Conservation (phyloP, 345 rosid species). For the Sapria himalayana region DNA sequence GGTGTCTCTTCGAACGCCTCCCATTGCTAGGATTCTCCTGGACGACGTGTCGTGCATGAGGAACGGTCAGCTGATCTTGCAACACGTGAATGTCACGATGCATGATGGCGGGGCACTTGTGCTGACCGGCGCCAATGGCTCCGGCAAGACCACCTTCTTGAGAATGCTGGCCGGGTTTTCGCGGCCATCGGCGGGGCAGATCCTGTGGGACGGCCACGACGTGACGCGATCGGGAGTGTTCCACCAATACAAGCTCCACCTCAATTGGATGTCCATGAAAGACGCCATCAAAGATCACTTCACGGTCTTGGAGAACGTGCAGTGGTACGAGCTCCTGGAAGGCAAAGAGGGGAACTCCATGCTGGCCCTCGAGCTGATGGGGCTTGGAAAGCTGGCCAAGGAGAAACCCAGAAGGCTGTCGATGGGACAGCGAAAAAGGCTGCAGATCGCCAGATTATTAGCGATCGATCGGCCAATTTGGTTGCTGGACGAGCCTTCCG, state of each 20-base stretch:
- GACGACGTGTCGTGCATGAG: slow-evolving; percentile 89
- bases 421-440: slow-evolving; percentile 79
- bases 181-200: slow-evolving; percentile 63
- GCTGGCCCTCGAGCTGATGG: slow-evolving; percentile 76
- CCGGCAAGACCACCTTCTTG: slow-evolving; percentile 61
- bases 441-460: slow-evolving; percentile 64
- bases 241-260: slow-evolving; percentile 81
- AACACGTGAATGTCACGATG: slow-evolving; percentile 49
- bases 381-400: slow-evolving; percentile 54
- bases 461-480: slow-evolving; percentile 82
- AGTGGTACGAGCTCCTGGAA: slow-evolving; percentile 75
- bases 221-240: slow-evolving; percentile 51
- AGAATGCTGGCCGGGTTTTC: slow-evolving; percentile 79
- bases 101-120: slow-evolving; percentile 77
- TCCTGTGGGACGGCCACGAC: slow-evolving; percentile 86
- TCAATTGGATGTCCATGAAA: slow-evolving; percentile 77
- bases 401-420: slow-evolving; percentile 69
- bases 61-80: slow-evolving; percentile 63
- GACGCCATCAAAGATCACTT: slow-evolving; percentile 52
- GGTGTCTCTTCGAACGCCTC: slow-evolving; percentile 45
- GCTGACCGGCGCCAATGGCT: slow-evolving; percentile 61
- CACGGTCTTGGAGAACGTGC: slow-evolving; percentile 54
- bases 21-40: slow-evolving; percentile 50
- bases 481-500: slow-evolving; percentile 77
- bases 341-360: slow-evolving; percentile 49